phyloP scores from a whole-genome alignment of 768 basidiomycete genomes.

The Leccinum broughii region DNA sequence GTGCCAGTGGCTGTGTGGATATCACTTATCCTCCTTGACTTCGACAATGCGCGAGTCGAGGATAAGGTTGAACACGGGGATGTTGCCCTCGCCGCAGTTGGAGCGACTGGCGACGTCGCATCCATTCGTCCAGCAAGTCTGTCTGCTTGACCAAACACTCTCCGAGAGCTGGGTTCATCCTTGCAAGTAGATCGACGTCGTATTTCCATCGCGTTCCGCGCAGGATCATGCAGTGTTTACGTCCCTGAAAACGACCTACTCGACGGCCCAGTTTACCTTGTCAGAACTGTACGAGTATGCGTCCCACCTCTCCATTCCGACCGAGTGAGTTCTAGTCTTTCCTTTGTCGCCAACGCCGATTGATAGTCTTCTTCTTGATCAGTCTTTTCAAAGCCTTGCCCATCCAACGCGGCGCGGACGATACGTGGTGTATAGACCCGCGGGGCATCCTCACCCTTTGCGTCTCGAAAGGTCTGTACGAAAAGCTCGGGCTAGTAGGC shows the following conservation, averaged over 20 bases:
- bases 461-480: conserved; percentile 57
- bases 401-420: conserved; percentile 39
- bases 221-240: conserved; percentile 43
- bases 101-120: conserved; percentile 39
- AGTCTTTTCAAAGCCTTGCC: conserved; percentile 42
- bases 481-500: conserved; percentile 61
- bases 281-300: conserved; percentile 44
- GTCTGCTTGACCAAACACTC: conserved; percentile 13
- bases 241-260: conserved; percentile 45
- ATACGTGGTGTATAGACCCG: conserved; percentile 71
- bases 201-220: conserved; percentile 49
- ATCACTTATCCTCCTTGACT: background rate
- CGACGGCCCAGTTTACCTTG: conserved; percentile 44
- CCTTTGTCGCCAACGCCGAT: background rate
- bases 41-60: conserved; percentile 17
- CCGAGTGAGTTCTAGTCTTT: conserved; percentile 11
- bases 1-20: conserved; percentile 23
- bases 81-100: conserved; percentile 31
- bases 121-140: conserved; percentile 56
- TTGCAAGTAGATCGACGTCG: conserved; percentile 54
- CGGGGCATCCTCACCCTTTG: conserved; percentile 60
- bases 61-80: conserved; percentile 22
- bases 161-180: conserved; percentile 4
- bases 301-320: conserved; percentile 22
- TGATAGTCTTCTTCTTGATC: conserved; percentile 1